These are phyloP conservation scores for Jimgerdemannia flammicorona DNA, from an alignment of 192 early-diverging fungal species.

Conservation along the genomic window DNA sequence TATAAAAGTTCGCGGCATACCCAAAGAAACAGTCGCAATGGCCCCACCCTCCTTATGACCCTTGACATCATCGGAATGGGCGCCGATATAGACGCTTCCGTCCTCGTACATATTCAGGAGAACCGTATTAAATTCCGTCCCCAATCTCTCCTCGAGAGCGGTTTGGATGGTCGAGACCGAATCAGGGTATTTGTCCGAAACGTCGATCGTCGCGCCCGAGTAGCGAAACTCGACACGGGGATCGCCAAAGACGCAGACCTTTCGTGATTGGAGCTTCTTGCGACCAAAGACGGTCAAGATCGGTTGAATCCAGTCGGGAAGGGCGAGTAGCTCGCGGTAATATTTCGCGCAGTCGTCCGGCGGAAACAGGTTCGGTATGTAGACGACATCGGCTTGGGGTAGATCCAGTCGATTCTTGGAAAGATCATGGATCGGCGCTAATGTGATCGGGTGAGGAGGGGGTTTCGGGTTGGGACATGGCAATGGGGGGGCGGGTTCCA, in stretches of 20 bases:
- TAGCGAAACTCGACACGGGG: not conserved
- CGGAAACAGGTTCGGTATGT: too few relatives aligned
- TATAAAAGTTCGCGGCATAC: not conserved
- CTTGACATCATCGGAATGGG: not conserved
- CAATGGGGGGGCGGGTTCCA: too few relatives aligned
- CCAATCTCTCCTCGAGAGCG: too few relatives aligned
- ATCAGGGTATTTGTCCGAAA: not conserved
- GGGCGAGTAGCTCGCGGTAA: too few relatives aligned
- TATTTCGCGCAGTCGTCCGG: too few relatives aligned
- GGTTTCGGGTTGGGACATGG: too few relatives aligned
- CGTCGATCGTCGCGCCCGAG: not conserved
- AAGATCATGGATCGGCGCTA: too few relatives aligned
- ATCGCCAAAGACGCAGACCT: not conserved
- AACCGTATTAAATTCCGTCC: not conserved
- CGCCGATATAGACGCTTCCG: not conserved
- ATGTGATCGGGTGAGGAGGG: too few relatives aligned
- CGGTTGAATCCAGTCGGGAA: not conserved
- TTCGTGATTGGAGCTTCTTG: not conserved
- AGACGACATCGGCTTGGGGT: too few relatives aligned
- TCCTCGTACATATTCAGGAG: not conserved
- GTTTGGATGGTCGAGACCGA: not conserved
- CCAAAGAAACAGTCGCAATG: not conserved
- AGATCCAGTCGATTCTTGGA: too few relatives aligned
- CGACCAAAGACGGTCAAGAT: not conserved
- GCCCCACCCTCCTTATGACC: not conserved